Base-by-base conservation (phyloP, 2,329 filamentous ascomycete species). In the Calonectria hongkongensis region DNA sequence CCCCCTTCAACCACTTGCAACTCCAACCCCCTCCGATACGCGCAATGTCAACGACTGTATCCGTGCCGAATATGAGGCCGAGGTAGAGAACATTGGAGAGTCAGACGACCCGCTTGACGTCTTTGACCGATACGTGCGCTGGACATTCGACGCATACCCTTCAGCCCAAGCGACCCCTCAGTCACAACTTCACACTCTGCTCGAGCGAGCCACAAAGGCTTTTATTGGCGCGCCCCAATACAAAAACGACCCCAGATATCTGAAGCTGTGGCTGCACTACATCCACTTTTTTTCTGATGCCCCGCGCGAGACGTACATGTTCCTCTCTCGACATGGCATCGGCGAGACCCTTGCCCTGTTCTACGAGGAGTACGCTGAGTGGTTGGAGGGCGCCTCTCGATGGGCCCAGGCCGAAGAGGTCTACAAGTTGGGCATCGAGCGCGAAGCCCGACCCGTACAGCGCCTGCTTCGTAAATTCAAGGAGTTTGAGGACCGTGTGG, bases 341-440 rank as follows among this genome's bases (percentile, higher is more conserved):
- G 97, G 96, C 73, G 95, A 98, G 80, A 88, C 89, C 0, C 89
- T 99, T 3, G 97, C 97, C 2, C 87, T 98, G 4, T 99, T 95
- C 84, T 99, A 99, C 84, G 97, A 99, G 83, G 97, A 98, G 81
- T 99, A 98, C 82, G 96, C 97, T 1, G 94, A 92, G 1, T 98
- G 96, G 95, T 88, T 99, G 8, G 97, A 99, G 85, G 89, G 91
- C 43, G 94, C 93, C 8, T 94, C 92, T 16, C 89, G 96, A 75
- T 98, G 95, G 94, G 90, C 88, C 27, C 97, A 99, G 83, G 96
- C 97, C 0, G 95, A 98, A 79, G 97, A 99, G 83, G 94, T 99
- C 0, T 98, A 97, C 83, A 92, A 93, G 78, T 87, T 98, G 76
- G 97, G 97, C 2, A 93, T 99, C 67, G 94, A 98, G 83, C 92